Evolutionary conservation across 768 basidiomycete species (phyloP), one percentile per base, ranked within the genome.

Genomic region (Porpolomopsis calyptriformis): DNA sequence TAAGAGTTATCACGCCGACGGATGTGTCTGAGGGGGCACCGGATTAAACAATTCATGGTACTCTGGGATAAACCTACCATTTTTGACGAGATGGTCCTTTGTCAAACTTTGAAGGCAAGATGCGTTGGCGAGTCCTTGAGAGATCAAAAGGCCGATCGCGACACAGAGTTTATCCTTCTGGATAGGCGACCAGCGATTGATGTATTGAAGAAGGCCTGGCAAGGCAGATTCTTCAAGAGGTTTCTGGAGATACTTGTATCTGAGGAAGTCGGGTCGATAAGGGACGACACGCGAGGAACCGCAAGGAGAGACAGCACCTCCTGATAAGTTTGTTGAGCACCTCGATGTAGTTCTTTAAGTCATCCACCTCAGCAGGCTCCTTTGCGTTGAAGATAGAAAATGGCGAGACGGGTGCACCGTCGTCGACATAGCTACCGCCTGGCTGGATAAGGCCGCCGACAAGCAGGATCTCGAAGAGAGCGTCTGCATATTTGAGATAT

Each of bases 181-280:
- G 12, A 68, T 71, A 4, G 74, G 61, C 2, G 80, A 64, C 90
- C 91, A 97, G 58, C 85, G 84, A 59, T 88, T 78, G 60, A 83
- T 79, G 58, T 91, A 90, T 65, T 97, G 92, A 49, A 99, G 67
- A 40, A 98, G 73, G 37, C 74, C 74, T 2, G 89, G 88, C 11
- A 98, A 74, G 45, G 87, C 75, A 27, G 73, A 76, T 61, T 81
- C 84, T 64, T 97, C 94, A 40, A 99, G 80, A 36, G 94, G 91
- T 65, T 85, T 91, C 66, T 97, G 94, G 56, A 99, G 87, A 74
- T 98, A 99, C 67, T 97, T 97, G 76, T 97, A 98, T 68, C 92
- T 94, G 58, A 29, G 45, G 35, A 27, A 27, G 18, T 16, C 40
- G 48, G 29, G 35, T 53, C 6, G 40, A 48, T 50, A 48, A 53